Percentiles rank a stretch among this genome's conserved stretches.
Conservation (phyloP, 352 stramenopile genomes). For the Salisapilia sapeloensis region DNA sequence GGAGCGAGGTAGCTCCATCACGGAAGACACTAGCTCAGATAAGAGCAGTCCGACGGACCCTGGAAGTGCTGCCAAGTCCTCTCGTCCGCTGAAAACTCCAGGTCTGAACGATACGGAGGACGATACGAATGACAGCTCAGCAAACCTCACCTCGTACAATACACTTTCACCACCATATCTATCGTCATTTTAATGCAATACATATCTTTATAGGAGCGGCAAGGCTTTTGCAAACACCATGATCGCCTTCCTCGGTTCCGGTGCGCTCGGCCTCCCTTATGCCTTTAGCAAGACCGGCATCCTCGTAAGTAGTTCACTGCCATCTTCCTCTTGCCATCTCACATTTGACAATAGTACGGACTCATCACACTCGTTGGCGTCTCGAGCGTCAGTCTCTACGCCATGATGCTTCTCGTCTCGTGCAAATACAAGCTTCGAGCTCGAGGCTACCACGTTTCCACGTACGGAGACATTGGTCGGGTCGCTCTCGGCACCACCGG, state of each 20-base stretch:
- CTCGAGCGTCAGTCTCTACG: conserved; percentile 35
- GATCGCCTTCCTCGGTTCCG: conserved; percentile 86
- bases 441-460: conserved; percentile 22
- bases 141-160: too few species aligned
- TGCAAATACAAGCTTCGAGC: conserved; percentile 67
- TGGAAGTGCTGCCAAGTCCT: too few species aligned
- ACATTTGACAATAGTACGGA: conserved; percentile 32
- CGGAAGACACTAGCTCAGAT: too few species aligned
- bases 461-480: conserved; percentile 79
- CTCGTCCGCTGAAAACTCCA: too few species aligned
- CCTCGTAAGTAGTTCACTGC: conserved; percentile 23
- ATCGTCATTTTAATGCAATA: too few species aligned
- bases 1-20: too few species aligned
- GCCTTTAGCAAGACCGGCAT: conserved; percentile 82
- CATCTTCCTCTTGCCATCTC: conserved; percentile 4
- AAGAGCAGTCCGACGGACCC: too few species aligned
- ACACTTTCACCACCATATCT: too few species aligned
- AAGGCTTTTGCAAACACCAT: conserved; percentile 57
- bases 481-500: conserved; percentile 53
- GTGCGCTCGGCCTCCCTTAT: conserved; percentile 80
- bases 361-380: conserved; percentile 33
- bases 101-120: too few species aligned
- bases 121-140: too few species aligned
- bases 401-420: conserved; percentile 58
- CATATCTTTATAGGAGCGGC: conserved; percentile 4